Evolutionary conservation across 2,329 filamentous ascomycete genomes (phyloP).

Genomic region (Tolypocladium inflatum): DNA sequence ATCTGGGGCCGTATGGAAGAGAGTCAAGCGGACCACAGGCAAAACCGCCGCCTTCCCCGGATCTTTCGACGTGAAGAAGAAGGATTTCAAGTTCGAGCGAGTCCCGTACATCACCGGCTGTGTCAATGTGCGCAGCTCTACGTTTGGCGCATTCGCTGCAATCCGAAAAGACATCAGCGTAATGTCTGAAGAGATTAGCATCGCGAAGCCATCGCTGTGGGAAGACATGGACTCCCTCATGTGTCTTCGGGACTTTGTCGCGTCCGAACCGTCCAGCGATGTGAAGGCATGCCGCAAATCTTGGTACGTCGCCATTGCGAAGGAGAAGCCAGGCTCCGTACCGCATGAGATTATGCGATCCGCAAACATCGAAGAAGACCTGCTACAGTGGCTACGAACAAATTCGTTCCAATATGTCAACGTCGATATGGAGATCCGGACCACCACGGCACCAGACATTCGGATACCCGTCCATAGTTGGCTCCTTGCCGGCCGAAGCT

Average conservation of each 20-base stretch:
- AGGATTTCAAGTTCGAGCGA: conserved; percentile 92
- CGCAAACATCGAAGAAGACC: conserved; percentile 55
- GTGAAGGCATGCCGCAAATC: conserved; percentile 29
- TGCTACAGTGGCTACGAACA: conserved; percentile 38
- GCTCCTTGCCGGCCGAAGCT: conserved; percentile 65
- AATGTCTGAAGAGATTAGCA: conserved; percentile 58
- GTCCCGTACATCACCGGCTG: conserved; percentile 83
- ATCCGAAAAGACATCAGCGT: conserved; percentile 78
- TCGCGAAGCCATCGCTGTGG: conserved; percentile 62
- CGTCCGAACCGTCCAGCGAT: conserved; percentile 22
- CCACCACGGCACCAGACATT: conserved; percentile 56
- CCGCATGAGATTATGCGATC: conserved; percentile 49
- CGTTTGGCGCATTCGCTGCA: conserved; percentile 82
- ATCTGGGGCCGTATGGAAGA: conserved; percentile 86
- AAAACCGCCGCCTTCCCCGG: conserved; percentile 51
- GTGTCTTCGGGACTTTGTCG: conserved; percentile 52
- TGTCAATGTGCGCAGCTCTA: conserved; percentile 74
- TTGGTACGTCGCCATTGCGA: conserved; percentile 19
- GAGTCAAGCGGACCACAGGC: conserved; percentile 71
- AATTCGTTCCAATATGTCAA: conserved; percentile 29
- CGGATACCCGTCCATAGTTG: conserved; percentile 76
- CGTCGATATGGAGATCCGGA: conserved; percentile 36
- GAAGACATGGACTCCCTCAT: conserved; percentile 62
- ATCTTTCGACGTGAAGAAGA: conserved; percentile 51
- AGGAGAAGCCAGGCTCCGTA: conserved; percentile 40